Base-by-base conservation (phyloP, 257 asterid species). In the Fraxinus pennsylvanica region DNA sequence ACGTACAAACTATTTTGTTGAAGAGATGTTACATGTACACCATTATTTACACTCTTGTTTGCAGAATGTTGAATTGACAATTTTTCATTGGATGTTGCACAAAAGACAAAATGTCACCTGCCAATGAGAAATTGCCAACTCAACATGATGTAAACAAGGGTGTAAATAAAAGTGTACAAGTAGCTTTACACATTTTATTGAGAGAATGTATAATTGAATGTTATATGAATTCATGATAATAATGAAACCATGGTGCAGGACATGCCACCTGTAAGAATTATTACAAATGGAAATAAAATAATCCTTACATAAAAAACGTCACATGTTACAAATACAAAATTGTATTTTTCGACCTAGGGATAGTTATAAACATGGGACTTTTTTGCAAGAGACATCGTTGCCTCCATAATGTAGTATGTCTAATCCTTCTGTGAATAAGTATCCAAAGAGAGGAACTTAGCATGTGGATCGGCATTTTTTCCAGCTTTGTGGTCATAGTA, bases 401-500 rank as follows among this genome's bases (percentile, higher is more conserved):
- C 6, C 59, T 36, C 27, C 21, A 21, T n/a, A 32, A 2, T 5
- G 36, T 33, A 74, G 21, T 43, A 13, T 21, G 21, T 17, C 76
- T 77, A 85, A 71, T 85, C 79, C 73, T 85, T 85, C 6, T 68
- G 74, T 19, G 81, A 47, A 68, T 76, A 50, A 13, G 77, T 38
- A 61, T 85, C 78, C 76, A 80, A 1, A 8, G 72, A 74, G 45
- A 85, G 75, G 68, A 81, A 83, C 76, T 57, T 83, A 3, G 89
- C 81, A 12, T 74, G 73, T 14, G 83, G 83, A 50, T 81, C 77
- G 43, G 50, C 61, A 59, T 33, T 80, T 69, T 74, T 67, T 43
- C 36, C 81, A 3, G 78, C 35, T 59, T 80, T 80, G 65, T 63
- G 82, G 38, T 83, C 87, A 63, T 80, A 83, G 71, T 83, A 83